Base-by-base conservation (phyloP, 1,284 basidiomycete species). In the Moniliophthora roreri region DNA sequence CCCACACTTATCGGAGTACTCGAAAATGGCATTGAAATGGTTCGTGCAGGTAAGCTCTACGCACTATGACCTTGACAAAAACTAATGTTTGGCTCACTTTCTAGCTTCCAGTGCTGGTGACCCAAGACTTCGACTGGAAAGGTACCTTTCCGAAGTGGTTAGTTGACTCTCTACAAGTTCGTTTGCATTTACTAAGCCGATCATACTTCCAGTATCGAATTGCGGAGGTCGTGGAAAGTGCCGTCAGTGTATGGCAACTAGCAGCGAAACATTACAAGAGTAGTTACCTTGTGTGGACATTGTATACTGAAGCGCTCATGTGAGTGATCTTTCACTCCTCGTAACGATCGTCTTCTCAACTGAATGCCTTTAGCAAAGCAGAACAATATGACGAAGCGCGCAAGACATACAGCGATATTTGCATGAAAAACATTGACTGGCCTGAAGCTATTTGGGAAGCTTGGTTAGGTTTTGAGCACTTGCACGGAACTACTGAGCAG, bases 371-470 rank as follows among this genome's bases (percentile, higher is more conserved):
- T 35, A 55, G 51, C 54, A 89, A 85, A 51, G 83, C 82, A 58
- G 74, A 81, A 21, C 75, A 79, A 42, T 74, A 80, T 56, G 72
- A 84, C 54, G 72, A 79, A 48, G 89, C 87, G 1, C 82, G 92
- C 34, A 74, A 79, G 21, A 72, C 83, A 3, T 94, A 90, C 69
- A 71, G 74, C 18, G 80, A 85, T 52, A 74, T 87, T 11, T 81
- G 84, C 50, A 73, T 76, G 41, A 88, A 87, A 65, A 80, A 85
- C 41, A 63, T 96, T 38, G 95, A 98, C 69, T 97, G 94, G 89
- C 93, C 95, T 0, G 94, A 97, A 68, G 88, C 86, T 2, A 75
- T 98, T 4, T 93, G 93, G 82, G 90, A 95, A 54, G 88, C 90
- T 0, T 97, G 92, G 87, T 65, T 87, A 4, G 72, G 79, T 13